Evolutionary conservation across 129 eudicot genomes (phyloP).

Genomic region (Flaveria bidentis): DNA sequence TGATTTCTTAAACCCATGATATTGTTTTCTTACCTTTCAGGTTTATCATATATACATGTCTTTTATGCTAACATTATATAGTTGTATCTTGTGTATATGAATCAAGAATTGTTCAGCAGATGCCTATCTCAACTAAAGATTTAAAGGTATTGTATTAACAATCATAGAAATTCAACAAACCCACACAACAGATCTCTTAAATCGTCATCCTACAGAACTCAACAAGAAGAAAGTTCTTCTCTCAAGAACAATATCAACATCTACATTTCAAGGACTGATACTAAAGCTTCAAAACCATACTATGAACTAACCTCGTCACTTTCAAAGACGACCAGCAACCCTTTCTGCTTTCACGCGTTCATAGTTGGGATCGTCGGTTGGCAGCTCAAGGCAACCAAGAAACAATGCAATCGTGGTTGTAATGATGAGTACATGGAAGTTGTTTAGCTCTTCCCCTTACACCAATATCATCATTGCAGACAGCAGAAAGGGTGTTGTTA

Average conservation of each 20-base stretch:
- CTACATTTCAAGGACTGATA: slow-evolving; percentile 29
- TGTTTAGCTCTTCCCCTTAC: slow-evolving; percentile 53
- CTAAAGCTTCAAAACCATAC: slow-evolving; percentile 34
- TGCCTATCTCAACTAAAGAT: slow-evolving; percentile 8
- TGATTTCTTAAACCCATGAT: slow-evolving; percentile 12
- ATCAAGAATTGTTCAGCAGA: slow-evolving; percentile 16
- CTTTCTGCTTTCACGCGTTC: slow-evolving; percentile 51
- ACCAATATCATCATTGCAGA: slow-evolving; percentile 69
- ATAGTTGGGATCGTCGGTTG: slow-evolving; percentile 64
- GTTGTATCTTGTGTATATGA: slow-evolving; percentile 18
- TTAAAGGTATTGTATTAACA: neutral
- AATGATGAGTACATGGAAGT: slow-evolving; percentile 61
- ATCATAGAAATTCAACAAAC: slow-evolving; percentile 22
- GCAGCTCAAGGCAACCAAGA: slow-evolving; percentile 76
- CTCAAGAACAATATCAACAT: slow-evolving; percentile 23
- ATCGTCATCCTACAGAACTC: slow-evolving; percentile 20
- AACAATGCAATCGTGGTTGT: slow-evolving; percentile 65
- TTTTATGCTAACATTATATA: slow-evolving; percentile 6
- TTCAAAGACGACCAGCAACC: slow-evolving; percentile 35
- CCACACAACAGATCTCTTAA: slow-evolving; percentile 26
- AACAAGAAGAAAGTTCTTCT: slow-evolving; percentile 1
- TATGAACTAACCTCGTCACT: slow-evolving; percentile 25
- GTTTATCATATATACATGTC: neutral
- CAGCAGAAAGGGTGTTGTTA: slow-evolving; percentile 53
- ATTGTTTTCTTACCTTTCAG: neutral